A percentile compares a stretch with the other conserved stretches of the same genome.
These are phyloP conservation scores for Lotmaria passim DNA, from an alignment of 208 protist genomes.

Conservation along the genomic window DNA sequence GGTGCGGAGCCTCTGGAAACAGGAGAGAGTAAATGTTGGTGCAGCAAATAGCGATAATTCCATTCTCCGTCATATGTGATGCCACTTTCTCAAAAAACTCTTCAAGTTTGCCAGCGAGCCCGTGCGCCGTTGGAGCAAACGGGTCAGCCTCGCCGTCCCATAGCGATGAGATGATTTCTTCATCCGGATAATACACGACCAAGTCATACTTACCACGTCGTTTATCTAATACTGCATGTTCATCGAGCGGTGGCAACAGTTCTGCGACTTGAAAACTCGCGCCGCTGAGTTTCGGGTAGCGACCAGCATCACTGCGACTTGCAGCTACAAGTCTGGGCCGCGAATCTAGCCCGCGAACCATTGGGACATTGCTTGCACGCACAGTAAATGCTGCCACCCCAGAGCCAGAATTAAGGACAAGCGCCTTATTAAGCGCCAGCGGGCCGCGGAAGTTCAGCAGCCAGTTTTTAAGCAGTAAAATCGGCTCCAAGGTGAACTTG, in stretches of 20 bases:
- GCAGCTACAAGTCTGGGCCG: slow-evolving; percentile 64
- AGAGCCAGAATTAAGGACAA: slow-evolving; percentile 65
- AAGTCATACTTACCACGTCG: slow-evolving; percentile 64
- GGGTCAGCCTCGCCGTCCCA: slow-evolving; percentile 32
- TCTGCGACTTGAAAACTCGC: slow-evolving; percentile 84
- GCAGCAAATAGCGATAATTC: slow-evolving; percentile 80
- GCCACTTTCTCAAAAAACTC: slow-evolving; percentile 83
- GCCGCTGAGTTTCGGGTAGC: slow-evolving; percentile 38
- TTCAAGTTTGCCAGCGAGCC: slow-evolving; percentile 71
- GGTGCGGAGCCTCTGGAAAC: slow-evolving; percentile 65
- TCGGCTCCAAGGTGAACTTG: slow-evolving; percentile 67
- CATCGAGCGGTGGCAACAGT: slow-evolving; percentile 47
- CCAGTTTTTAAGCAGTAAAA: slow-evolving; percentile 78
- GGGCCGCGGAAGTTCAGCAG: slow-evolving; percentile 67
- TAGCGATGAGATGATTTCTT: slow-evolving; percentile 56
- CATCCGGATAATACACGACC: slow-evolving; percentile 81
- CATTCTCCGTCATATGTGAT: slow-evolving; percentile 66
- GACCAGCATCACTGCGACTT: slow-evolving; percentile 54
- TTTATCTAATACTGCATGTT: background rate
- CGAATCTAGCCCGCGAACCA: slow-evolving; percentile 82
- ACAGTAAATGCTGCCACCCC: slow-evolving; percentile 64
- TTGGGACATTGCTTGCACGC: slow-evolving; percentile 60
- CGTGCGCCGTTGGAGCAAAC: slow-evolving; percentile 64
- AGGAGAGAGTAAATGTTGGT: slow-evolving; percentile 83
- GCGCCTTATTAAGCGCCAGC: slow-evolving; percentile 70